Base-by-base conservation (phyloP, 352 stramenopile species). In the Globisporangium recalcitrans region DNA sequence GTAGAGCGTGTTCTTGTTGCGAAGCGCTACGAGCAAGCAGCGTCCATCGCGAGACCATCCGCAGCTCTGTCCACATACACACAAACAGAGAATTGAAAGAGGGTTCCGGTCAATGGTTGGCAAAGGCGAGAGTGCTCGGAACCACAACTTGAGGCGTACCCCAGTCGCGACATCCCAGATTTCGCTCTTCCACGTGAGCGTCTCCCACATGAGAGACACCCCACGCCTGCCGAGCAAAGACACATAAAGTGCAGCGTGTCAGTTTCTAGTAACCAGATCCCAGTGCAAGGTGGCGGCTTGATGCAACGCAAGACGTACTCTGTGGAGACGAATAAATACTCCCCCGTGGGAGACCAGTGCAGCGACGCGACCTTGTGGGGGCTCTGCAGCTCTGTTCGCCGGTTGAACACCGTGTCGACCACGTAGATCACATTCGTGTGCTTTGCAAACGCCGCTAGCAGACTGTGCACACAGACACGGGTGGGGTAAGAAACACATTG, bases 341-440 rank as follows among this genome's bases (percentile, higher is more conserved):
- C 84, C 40, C 84, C 82, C n/a, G 78, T 88, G n/a, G 82, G 84
- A 48, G 80, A 90, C 84, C 84, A 93, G 61, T 89, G 68, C 42
- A 93, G 64, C 11, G 71, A 71, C 14, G 64, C 62, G 31, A 88
- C 65, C 32, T 69, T 70, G 38, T 83, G 72, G 10, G 76, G 67
- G 32, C 80, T 84, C 65, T 87, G 76, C 54, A 93, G 72, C 65
- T 90, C 80, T 5, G 84, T 80, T 26, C 67, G 72, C 19, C 73
- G 77, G 32, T 73, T 72, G 34, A 82, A 84, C 3, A 88, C 72
- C 13, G 68, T 60, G 63, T 93, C 84, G 60, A 86, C 79, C 60
- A 93, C 67, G 53, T 81, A 74, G 6, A 93, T 60, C 24, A 70
- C 73, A 38, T 69, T 62, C 38, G 76, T 78, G 62, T 77, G 61